phyloP scores from a whole-genome alignment of 1,284 basidiomycete genomes.

The Apiotrichum laibachii region DNA sequence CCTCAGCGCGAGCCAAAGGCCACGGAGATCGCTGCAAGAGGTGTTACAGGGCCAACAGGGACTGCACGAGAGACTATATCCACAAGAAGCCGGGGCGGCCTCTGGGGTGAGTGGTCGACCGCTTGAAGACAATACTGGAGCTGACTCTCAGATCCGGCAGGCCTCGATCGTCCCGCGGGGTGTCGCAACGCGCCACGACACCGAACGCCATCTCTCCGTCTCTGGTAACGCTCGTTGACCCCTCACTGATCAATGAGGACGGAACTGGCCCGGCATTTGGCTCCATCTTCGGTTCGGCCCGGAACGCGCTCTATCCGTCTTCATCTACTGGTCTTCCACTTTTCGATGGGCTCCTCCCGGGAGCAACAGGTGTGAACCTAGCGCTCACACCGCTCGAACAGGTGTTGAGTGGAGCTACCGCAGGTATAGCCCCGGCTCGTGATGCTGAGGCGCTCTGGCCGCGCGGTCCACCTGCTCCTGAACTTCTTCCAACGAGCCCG shows the following conservation, averaged over 20 bases:
- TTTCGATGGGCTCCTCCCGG: not conserved
- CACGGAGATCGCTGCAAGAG: constrained; percentile 8
- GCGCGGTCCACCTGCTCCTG: too few species aligned
- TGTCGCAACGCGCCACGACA: not conserved
- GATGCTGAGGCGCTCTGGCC: too few species aligned
- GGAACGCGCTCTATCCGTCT: constrained; percentile 3
- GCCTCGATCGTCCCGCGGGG: too few species aligned
- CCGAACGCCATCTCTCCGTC: not conserved
- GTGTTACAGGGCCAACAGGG: constrained; percentile 9
- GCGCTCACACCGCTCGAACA: too few species aligned
- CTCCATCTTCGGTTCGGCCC: constrained; percentile 17
- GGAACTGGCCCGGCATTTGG: constrained; percentile 10
- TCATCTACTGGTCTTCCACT: not conserved
- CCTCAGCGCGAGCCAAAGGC: not conserved
- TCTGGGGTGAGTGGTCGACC: constrained; percentile 10
- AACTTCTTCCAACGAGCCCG: too few species aligned
- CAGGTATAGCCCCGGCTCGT: too few species aligned
- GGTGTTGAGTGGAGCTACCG: too few species aligned
- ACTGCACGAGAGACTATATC: constrained; percentile 17
- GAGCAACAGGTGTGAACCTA: too few species aligned
- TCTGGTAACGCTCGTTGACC: not conserved
- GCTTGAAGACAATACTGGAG: not conserved
- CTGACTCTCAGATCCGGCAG: not conserved
- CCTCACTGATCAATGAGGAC: not conserved
- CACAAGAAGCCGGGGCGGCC: constrained; percentile 23